Conservation (phyloP, 2,329 filamentous ascomycete genomes). For the Amylocarpus encephaloides region DNA sequence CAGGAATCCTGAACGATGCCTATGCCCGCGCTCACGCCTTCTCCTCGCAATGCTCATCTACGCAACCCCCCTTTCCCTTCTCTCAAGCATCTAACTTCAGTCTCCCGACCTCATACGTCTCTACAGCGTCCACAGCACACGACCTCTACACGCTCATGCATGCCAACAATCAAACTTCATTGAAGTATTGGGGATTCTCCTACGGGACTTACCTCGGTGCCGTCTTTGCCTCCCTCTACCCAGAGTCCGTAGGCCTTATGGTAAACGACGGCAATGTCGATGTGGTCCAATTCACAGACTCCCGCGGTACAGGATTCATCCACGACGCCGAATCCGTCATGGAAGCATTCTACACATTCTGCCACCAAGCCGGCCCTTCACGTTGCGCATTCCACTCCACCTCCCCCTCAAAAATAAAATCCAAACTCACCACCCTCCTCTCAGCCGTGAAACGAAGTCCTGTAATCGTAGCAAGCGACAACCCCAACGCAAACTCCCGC, state of each 20-base stretch:
- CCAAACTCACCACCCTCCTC: slow-evolving; percentile 33
- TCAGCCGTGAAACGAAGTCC: slow-evolving; percentile 33
- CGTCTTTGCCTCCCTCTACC: slow-evolving; percentile 40
- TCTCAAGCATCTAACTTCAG: background rate
- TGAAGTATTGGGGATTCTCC: slow-evolving; percentile 40
- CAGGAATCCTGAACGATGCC: slow-evolving; percentile 40
- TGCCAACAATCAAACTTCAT: background rate
- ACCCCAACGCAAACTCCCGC: background rate
- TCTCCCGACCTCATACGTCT: slow-evolving; percentile 6
- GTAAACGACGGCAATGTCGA: slow-evolving; percentile 28
- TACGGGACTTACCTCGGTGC: slow-evolving; percentile 42
- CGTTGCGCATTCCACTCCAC: slow-evolving; percentile 20
- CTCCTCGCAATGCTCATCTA: slow-evolving; percentile 35
- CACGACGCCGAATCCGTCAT: slow-evolving; percentile 26
- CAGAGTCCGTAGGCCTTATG: slow-evolving; percentile 36
- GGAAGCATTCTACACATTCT: slow-evolving; percentile 24
- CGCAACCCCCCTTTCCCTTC: background rate
- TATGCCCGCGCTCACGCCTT: slow-evolving; percentile 39
- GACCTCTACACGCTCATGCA: slow-evolving; percentile 12
- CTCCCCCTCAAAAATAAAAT: slow-evolving; percentile 14
- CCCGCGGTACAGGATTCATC: slow-evolving; percentile 38
- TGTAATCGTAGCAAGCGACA: slow-evolving; percentile 18
- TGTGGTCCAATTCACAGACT: slow-evolving; percentile 22
- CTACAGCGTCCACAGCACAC: slow-evolving; percentile 18
- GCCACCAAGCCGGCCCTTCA: slow-evolving; percentile 29